Conservation (phyloP, 495 filamentous ascomycete species). For the Rhizodiscina lignyota region DNA sequence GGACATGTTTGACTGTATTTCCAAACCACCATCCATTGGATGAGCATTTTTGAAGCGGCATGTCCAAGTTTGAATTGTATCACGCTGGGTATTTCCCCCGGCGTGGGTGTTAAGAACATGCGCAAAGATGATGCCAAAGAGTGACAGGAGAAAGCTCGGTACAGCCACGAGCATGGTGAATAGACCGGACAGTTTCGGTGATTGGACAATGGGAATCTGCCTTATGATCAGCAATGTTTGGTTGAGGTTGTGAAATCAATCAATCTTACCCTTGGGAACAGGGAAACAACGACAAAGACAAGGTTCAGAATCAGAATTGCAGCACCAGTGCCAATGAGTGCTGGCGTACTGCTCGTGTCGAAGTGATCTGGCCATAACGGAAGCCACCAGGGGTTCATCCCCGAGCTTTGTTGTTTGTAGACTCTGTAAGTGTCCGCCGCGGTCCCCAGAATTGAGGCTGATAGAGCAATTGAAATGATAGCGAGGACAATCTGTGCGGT, state of each 20-base stretch:
- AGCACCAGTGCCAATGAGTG: slow-evolving; percentile 15
- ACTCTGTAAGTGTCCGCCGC: slow-evolving; percentile 15
- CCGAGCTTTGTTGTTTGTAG: slow-evolving; percentile 15
- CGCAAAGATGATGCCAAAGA: background rate
- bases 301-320: slow-evolving; percentile 12
- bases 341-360: slow-evolving; percentile 15
- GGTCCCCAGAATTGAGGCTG: slow-evolving; percentile 14
- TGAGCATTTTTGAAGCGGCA: slow-evolving; percentile 11
- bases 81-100: background rate
- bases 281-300: slow-evolving; percentile 8
- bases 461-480: slow-evolving; percentile 11
- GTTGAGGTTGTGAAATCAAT: background rate
- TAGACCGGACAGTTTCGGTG: background rate
- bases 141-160: background rate
- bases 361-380: slow-evolving; percentile 23
- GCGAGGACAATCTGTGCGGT: slow-evolving; percentile 10
- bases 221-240: background rate
- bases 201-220: background rate
- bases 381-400: slow-evolving; percentile 21
- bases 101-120: background rate
- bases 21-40: slow-evolving; percentile 5
- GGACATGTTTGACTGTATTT: slow-evolving; percentile 5
- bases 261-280: slow-evolving; percentile 12
- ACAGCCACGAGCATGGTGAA: background rate
- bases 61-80: slow-evolving; percentile 14